phyloP scores from a whole-genome alignment of 108 stramenopile genomes.

The Nitzschia palea region DNA sequence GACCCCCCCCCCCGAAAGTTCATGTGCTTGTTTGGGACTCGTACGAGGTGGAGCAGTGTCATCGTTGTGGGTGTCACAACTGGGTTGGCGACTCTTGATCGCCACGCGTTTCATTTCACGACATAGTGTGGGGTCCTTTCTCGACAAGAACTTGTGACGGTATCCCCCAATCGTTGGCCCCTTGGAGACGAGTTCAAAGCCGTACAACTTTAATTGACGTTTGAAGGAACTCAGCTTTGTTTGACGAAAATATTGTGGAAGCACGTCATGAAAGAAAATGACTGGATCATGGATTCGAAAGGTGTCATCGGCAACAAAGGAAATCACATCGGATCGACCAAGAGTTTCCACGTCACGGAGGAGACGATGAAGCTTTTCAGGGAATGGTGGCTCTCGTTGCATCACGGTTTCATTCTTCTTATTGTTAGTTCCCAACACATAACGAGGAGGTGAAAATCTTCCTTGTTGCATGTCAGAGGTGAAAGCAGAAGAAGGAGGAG shows the following conservation, averaged over 20 bases:
- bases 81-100: background rate
- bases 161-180: slow-evolving; percentile 29
- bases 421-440: no score
- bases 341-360: background rate
- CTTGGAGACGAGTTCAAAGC: slow-evolving; percentile 31
- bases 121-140: background rate
- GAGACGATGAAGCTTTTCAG: background rate
- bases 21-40: no score
- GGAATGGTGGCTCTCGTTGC: background rate
- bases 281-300: slow-evolving; percentile 3
- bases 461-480: no score
- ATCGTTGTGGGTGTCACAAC: no score
- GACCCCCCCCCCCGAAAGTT: no score
- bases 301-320: background rate
- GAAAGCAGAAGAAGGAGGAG: no score
- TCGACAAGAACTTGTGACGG: slow-evolving; percentile 2
- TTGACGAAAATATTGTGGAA: slow-evolving; percentile 15
- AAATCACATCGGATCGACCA: background rate
- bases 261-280: background rate
- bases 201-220: slow-evolving; percentile 45
- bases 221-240: slow-evolving; percentile 23
- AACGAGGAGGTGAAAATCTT: no score
- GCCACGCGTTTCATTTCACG: background rate
- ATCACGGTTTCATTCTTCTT: no score
- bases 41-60: no score